These are phyloP conservation scores for Wickerhamiella slavikovae DNA, from an alignment of 805 yeast genomes.

Conservation along the genomic window DNA sequence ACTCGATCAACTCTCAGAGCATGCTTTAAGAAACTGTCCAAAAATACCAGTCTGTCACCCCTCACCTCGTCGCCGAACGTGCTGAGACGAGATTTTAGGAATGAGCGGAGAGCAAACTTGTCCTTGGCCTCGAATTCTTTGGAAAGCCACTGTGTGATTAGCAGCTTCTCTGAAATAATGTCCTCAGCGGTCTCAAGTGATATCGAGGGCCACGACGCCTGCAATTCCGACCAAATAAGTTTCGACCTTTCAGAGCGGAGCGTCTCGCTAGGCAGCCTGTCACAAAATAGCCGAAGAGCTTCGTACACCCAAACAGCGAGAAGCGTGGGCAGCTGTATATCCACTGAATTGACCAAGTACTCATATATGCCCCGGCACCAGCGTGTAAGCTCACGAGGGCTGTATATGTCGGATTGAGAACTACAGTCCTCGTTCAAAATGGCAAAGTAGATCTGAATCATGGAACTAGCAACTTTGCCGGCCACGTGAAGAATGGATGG, in stretches of 20 bases:
- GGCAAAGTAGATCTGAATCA: constrained; percentile 38
- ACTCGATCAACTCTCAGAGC: constrained; percentile 65
- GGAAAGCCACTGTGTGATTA: too few species aligned
- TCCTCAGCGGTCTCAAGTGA: too few species aligned
- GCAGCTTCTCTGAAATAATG: too few species aligned
- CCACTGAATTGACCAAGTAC: constrained; percentile 22
- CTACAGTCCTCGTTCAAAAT: constrained; percentile 18
- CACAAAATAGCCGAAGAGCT: constrained; percentile 56
- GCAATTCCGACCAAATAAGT: too few species aligned
- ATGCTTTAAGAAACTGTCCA: constrained; percentile 54
- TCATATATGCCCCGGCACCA: constrained; percentile 62
- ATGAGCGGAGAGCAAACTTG: constrained; percentile 26
- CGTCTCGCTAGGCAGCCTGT: constrained; percentile 30
- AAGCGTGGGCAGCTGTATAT: constrained; percentile 23
- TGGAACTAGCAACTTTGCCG: constrained; percentile 33
- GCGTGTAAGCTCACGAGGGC: constrained; percentile 82
- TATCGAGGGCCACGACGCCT: too few species aligned
- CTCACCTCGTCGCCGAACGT: constrained; percentile 65
- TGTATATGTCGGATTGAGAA: constrained; percentile 47
- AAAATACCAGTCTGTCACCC: constrained; percentile 37
- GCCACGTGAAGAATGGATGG: constrained; percentile 41
- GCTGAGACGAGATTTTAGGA: constrained; percentile 40
- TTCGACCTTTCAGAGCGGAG: constrained; percentile 32
- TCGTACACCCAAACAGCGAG: constrained; percentile 65
- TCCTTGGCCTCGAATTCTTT: constrained; percentile 37